Evolutionary conservation across 192 early-diverging fungal species (phyloP).

Genomic region (Rhizoclosmatium globosum): DNA sequence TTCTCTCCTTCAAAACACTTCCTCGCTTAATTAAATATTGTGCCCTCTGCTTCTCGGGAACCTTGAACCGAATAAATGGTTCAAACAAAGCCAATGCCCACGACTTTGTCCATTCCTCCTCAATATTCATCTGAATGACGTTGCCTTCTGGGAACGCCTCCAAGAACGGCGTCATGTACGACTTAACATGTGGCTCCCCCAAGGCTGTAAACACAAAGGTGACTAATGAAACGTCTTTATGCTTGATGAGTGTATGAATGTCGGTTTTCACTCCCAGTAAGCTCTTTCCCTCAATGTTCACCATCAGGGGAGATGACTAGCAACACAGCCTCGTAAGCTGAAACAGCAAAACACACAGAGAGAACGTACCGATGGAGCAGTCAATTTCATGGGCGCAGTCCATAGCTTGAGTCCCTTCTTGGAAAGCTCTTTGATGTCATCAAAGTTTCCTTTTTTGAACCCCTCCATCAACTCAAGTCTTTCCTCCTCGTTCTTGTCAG

Average conservation of each 20-base stretch:
- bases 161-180: conserved; percentile 19
- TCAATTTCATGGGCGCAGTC: conserved; percentile 47
- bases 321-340: neutral
- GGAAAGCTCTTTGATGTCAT: conserved; percentile 48
- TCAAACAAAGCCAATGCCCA: conserved; percentile 43
- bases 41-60: conserved; percentile 37
- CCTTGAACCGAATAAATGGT: conserved; percentile 42
- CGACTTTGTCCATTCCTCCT: conserved; percentile 52
- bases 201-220: conserved; percentile 52
- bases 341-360: no score
- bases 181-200: conserved; percentile 50
- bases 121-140: conserved; percentile 49
- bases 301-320: conserved; percentile 40
- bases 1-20: conserved; percentile 40
- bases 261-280: conserved; percentile 44
- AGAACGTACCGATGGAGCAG: conserved; percentile 23
- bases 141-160: conserved; percentile 28
- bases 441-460: conserved; percentile 31
- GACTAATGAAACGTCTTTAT: conserved; percentile 44
- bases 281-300: conserved; percentile 41
- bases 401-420: conserved; percentile 57
- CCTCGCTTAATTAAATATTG: conserved; percentile 52
- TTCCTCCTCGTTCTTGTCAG: conserved; percentile 29
- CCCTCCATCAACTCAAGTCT: conserved; percentile 3
- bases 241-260: conserved; percentile 34